Conservation (phyloP, 2,329 filamentous ascomycete species). For the Ophiostoma himal-ulmi region DNA sequence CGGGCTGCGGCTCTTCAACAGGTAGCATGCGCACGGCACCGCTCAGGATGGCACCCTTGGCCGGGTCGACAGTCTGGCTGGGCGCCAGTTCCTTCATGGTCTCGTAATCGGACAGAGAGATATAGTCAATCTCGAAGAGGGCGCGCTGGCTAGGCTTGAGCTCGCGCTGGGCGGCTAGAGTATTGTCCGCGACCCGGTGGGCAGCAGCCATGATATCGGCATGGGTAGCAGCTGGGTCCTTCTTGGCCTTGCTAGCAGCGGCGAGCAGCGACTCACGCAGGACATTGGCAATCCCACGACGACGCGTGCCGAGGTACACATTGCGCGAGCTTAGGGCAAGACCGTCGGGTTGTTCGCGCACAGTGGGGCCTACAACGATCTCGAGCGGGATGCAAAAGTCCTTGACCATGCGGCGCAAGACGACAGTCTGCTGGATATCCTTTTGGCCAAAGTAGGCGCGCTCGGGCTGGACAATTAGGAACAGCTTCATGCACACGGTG, state of each 20-base stretch:
- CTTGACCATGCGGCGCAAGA: conserved; percentile 78
- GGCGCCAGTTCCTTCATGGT: conserved; percentile 70
- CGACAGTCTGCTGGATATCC: conserved; percentile 90
- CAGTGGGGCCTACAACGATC: conserved; percentile 68
- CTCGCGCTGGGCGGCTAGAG: conserved; percentile 55
- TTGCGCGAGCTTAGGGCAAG: conserved; percentile 90
- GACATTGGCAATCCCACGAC: conserved; percentile 66
- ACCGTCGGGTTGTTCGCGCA: conserved; percentile 67
- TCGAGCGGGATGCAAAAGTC: conserved; percentile 78
- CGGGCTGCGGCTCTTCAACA: conserved; percentile 61
- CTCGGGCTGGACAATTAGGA: conserved; percentile 74
- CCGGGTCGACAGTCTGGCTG: conserved; percentile 51
- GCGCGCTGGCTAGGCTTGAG: conserved; percentile 57
- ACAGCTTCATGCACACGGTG: conserved; percentile 91
- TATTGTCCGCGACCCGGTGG: conserved; percentile 49
- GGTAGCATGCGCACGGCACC: conserved; percentile 87
- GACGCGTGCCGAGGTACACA: conserved; percentile 75
- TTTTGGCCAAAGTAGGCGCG: conserved; percentile 94
- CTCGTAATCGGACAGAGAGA: conserved; percentile 81
- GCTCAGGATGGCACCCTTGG: conserved; percentile 74
- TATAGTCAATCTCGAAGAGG: conserved; percentile 80
- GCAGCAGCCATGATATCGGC: conserved; percentile 68
- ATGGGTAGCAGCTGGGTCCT: conserved; percentile 37
- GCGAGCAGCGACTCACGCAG: conserved; percentile 63
- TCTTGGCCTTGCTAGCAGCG: conserved; percentile 50